Base-by-base conservation (phyloP, 148 eudicot genomes). In the Fagopyrum homotropicum region DNA sequence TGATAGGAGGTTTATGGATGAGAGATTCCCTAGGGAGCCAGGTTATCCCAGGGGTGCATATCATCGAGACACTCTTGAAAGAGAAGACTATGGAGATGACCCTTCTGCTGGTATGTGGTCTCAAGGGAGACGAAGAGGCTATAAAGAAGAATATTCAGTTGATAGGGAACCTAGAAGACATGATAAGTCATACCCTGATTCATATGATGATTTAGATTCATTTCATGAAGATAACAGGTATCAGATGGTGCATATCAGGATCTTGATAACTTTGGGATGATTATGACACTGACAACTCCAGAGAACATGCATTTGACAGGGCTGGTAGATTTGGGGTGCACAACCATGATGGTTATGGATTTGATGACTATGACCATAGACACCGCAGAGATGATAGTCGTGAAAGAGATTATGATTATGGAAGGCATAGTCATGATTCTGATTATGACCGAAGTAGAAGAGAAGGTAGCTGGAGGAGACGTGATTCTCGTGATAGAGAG, bases 1-100 rank as follows among this genome's bases (percentile, higher is more conserved):
- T 85, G 91, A 89, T 77, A 89, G 98, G 88, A 92, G 97, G 83
- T 92, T 82, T 85, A 26, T 88, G 78, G 97, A 90, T 79, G 98
- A 89, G 76, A 86, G 97, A 77, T 85, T 86, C 80, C 75, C 91
- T 50, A 87, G 95, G 86, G 98, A 90, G 55, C 80, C 73, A 77
- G 75, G 82, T 72, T 87, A 89, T 77, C 80, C 93, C 9, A 84
- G 98, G 81, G 87, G 86, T 76, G 76, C 86, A 49, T 86, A 81
- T 79, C 91, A 89, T 22, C 90, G 90, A 40, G 93, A 91, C n/a
- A 51, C 77, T 75, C 66, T 81, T 82, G 96, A 91, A 56, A 89
- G 95, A 79, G 95, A 93, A 71, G 84, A 69, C 72, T 88, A 87
- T 80, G 88, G 87, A 19, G 91, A 85, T 26, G 88, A 91, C 54